Evolutionary conservation across 2,329 filamentous ascomycete species (phyloP).

Genomic region (Lecanoromycetidae sp.): DNA sequence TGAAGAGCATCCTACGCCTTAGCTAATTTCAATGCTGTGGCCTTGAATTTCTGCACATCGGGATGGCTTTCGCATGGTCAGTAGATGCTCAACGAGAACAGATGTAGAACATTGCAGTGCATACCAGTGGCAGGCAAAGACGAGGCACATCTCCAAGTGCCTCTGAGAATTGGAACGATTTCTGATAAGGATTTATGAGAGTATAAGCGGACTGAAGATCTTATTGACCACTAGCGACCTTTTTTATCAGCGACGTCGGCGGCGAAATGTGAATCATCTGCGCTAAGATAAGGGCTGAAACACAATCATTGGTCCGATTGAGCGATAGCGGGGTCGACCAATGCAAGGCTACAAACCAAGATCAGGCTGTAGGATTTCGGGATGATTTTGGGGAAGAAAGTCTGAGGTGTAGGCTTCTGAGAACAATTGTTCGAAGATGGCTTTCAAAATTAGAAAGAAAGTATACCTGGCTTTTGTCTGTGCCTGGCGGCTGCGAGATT

Average conservation of each 20-base stretch:
- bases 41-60: constrained; percentile 93
- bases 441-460: too few relatives aligned
- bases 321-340: not conserved
- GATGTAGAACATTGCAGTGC: constrained; percentile 22
- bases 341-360: not conserved
- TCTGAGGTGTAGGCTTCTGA: too few relatives aligned
- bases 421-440: too few relatives aligned
- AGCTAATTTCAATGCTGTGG: constrained; percentile 79
- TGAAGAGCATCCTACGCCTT: constrained; percentile 60
- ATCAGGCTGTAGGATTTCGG: not conserved
- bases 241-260: too few relatives aligned
- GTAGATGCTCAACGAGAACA: not conserved
- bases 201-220: not conserved
- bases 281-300: too few relatives aligned
- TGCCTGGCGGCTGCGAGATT: too few relatives aligned
- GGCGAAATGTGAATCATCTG: too few relatives aligned
- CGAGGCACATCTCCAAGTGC: constrained; percentile 70
- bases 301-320: not conserved
- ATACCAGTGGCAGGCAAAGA: constrained; percentile 88
- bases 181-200: too few relatives aligned
- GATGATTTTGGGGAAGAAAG: too few relatives aligned
- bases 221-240: too few relatives aligned
- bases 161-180: not conserved
- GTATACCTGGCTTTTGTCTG: too few relatives aligned
- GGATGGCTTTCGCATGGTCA: constrained; percentile 50